These are phyloP conservation scores for Sphaerulina musiva DNA, from an alignment of 2,329 filamentous ascomycete species.

Conservation along the genomic window DNA sequence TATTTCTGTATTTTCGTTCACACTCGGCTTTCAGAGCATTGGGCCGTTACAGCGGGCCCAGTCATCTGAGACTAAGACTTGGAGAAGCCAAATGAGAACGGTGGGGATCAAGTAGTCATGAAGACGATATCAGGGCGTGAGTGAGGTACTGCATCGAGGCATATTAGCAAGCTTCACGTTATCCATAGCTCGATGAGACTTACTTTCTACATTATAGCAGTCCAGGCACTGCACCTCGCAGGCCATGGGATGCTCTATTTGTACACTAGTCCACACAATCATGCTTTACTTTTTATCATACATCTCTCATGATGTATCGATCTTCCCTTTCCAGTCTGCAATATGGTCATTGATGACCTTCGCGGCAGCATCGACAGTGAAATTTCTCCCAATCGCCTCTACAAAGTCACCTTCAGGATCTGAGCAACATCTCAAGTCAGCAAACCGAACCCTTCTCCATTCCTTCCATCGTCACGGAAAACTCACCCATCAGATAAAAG, in stretches of 20 bases:
- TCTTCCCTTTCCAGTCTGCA: slow-evolving; percentile 61
- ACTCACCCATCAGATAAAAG: slow-evolving; percentile 88
- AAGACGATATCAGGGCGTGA: not conserved
- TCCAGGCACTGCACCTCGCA: not conserved
- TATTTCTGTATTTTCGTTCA: too few species aligned
- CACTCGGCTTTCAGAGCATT: too few species aligned
- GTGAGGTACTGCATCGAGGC: not conserved
- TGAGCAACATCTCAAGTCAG: slow-evolving; percentile 27
- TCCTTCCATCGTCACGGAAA: not conserved
- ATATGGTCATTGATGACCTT: slow-evolving; percentile 82
- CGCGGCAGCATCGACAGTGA: slow-evolving; percentile 79
- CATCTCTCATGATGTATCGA: slow-evolving; percentile 39
- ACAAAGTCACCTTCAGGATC: slow-evolving; percentile 98
- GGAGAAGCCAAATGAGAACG: not conserved
- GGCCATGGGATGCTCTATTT: not conserved
- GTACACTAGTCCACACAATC: slow-evolving; percentile 6
- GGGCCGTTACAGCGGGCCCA: too few species aligned
- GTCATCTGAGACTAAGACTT: too few species aligned
- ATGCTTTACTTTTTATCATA: not conserved
- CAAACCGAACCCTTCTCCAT: not conserved
- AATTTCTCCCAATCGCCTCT: slow-evolving; percentile 89
- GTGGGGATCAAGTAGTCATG: not conserved
- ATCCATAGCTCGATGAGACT: not conserved
- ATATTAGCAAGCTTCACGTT: not conserved
- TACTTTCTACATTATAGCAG: not conserved